phyloP scores from a whole-genome alignment of 805 yeast genomes.

The Wickerhamomyces kurtzmanii region DNA sequence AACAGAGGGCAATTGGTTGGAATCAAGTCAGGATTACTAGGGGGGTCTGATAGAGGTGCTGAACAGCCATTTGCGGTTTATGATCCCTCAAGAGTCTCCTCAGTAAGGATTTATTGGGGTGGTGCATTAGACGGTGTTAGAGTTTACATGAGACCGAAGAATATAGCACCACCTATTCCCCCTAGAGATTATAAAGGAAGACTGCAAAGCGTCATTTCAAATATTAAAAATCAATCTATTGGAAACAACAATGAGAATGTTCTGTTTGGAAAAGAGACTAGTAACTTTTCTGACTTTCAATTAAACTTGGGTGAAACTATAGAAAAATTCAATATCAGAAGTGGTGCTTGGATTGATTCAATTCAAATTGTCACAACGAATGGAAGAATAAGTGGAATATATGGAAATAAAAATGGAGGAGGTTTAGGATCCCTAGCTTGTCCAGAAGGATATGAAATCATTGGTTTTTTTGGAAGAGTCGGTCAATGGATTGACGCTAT shows the following conservation, averaged over 20 bases:
- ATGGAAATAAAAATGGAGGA: conserved; percentile 67
- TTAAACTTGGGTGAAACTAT: conserved; percentile 52
- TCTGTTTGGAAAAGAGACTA: conserved; percentile 43
- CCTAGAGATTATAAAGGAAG: conserved; percentile 30
- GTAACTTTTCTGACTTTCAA: conserved; percentile 42
- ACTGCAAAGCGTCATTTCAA: conserved; percentile 15
- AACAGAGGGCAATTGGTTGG: conserved; percentile 29
- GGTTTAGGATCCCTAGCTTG: conserved; percentile 46
- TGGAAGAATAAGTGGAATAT: conserved; percentile 44
- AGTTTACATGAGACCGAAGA: conserved; percentile 25
- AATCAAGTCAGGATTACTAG: conserved; percentile 25
- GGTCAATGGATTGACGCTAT: conserved; percentile 68
- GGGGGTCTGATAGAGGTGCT: conserved; percentile 15
- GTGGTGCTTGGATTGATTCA: conserved; percentile 89
- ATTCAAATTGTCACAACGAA: conserved; percentile 56
- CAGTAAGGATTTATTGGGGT: conserved; percentile 64
- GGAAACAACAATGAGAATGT: conserved; percentile 8
- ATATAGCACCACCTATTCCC: conserved; percentile 35
- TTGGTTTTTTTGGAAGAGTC: conserved; percentile 65
- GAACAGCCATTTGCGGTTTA: conserved; percentile 20
- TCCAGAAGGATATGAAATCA: conserved; percentile 51
- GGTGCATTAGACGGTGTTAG: conserved; percentile 75
- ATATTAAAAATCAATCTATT: conserved; percentile 8
- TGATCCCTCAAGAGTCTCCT: conserved; percentile 28
- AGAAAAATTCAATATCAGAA: conserved; percentile 49